Evolutionary conservation across 1,284 basidiomycete species (phyloP).

Genomic region (Trametes pubescens): DNA sequence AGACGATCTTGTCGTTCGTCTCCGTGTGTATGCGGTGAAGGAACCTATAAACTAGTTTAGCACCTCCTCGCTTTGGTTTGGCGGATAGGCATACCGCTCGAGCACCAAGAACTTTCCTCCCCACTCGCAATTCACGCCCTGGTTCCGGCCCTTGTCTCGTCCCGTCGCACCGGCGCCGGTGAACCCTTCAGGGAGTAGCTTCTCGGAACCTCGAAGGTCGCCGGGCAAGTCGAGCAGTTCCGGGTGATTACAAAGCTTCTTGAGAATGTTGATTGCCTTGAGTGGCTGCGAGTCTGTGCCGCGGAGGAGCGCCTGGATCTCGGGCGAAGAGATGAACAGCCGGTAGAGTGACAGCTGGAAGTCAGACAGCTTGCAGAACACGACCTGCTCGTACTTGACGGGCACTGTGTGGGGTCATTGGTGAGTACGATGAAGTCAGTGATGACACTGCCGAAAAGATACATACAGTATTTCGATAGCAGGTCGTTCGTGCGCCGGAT

Average conservation of each 20-base stretch:
- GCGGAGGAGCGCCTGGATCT: slow-evolving; percentile 91
- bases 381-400: slow-evolving; percentile 99
- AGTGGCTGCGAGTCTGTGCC: slow-evolving; percentile 95
- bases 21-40: slow-evolving; percentile 82
- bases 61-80: background rate
- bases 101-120: slow-evolving; percentile 95
- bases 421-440: slow-evolving; percentile 10
- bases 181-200: slow-evolving; percentile 88
- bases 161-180: slow-evolving; percentile 56
- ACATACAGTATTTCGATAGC: slow-evolving; percentile 94
- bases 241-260: slow-evolving; percentile 98
- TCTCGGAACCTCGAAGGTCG: slow-evolving; percentile 88
- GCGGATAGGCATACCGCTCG: slow-evolving; percentile 69
- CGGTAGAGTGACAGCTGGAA: slow-evolving; percentile 93
- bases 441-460: slow-evolving; percentile 9
- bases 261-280: slow-evolving; percentile 96
- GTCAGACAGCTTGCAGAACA: slow-evolving; percentile 92
- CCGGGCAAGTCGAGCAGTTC: slow-evolving; percentile 89
- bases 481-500: slow-evolving; percentile 97
- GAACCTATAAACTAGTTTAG: slow-evolving; percentile 62
- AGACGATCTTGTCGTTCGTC: slow-evolving; percentile 96
- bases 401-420: slow-evolving; percentile 70
- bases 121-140: slow-evolving; percentile 78
- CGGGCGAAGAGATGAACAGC: slow-evolving; percentile 93
- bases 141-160: slow-evolving; percentile 53